Evolutionary conservation across 306 rosid species (phyloP).

Genomic region (Begonia masoniana): DNA sequence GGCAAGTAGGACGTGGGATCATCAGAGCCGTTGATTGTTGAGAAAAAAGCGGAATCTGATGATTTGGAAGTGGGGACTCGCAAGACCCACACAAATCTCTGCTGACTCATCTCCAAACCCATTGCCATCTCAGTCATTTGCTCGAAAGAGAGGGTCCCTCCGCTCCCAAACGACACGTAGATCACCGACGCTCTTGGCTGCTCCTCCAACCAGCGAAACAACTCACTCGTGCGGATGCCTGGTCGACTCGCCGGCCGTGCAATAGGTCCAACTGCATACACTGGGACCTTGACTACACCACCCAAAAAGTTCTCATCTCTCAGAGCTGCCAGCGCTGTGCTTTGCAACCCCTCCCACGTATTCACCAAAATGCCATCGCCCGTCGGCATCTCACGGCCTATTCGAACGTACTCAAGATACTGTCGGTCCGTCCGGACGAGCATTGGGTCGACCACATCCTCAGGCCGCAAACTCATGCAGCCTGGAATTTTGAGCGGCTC

Average conservation of each 20-base stretch:
- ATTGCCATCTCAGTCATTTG: constrained; percentile 34
- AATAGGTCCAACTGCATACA: constrained; percentile 26
- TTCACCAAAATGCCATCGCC: constrained; percentile 18
- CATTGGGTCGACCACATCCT: constrained; percentile 8
- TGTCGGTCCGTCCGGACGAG: constrained; percentile 8
- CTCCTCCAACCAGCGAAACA: constrained; percentile 44
- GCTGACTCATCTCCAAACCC: constrained; percentile 39
- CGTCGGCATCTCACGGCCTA: constrained; percentile 1
- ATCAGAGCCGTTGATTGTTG: neutral
- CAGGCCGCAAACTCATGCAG: constrained; percentile 12
- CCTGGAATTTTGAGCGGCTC: constrained; percentile 15
- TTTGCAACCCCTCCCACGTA: constrained; percentile 14
- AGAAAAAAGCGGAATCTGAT: constrained; percentile 13
- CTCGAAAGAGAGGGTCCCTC: constrained; percentile 31
- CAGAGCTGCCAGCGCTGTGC: constrained; percentile 1
- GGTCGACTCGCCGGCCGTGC: neutral
- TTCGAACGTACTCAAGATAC: neutral
- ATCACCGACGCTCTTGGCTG: constrained; percentile 32
- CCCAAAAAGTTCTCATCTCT: constrained; percentile 4
- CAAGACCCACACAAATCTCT: constrained; percentile 47
- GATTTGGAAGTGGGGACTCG: constrained; percentile 19
- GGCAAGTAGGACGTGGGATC: constrained; percentile 16
- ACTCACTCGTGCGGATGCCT: constrained; percentile 4
- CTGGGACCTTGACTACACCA: constrained; percentile 1
- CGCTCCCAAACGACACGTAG: constrained; percentile 46